Conservation (phyloP, 345 rosid genomes). For the Leavenworthia alabamica region DNA sequence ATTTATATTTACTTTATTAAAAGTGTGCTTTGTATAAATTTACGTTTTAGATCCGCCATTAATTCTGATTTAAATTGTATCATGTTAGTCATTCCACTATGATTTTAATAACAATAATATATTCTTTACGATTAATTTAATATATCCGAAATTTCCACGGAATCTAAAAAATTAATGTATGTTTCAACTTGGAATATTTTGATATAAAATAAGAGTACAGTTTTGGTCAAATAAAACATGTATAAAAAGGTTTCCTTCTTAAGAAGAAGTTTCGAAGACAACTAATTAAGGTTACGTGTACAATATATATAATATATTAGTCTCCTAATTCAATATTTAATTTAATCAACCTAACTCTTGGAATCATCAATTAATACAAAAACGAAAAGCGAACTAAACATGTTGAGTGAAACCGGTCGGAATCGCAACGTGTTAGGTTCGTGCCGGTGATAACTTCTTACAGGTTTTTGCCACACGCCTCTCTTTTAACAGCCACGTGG, state of each 20-base stretch:
- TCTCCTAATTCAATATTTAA: slow-evolving; percentile 9
- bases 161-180: background rate
- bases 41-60: background rate
- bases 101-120: background rate
- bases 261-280: slow-evolving; percentile 15
- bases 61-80: background rate
- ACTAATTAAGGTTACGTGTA: slow-evolving; percentile 19
- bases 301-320: background rate
- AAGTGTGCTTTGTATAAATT: background rate
- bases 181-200: background rate
- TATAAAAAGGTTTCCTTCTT: background rate
- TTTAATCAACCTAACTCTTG: slow-evolving; percentile 18
- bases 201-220: background rate
- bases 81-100: background rate
- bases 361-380: background rate
- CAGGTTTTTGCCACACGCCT: slow-evolving; percentile 3
- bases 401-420: slow-evolving; percentile 23
- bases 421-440: slow-evolving; percentile 19
- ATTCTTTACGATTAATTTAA: background rate
- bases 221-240: background rate
- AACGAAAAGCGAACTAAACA: slow-evolving; percentile 11
- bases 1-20: background rate
- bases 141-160: background rate
- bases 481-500: slow-evolving; percentile 18
- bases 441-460: slow-evolving; percentile 21